Base-by-base conservation (phyloP, 306 rosid genomes). In the Purshia tridentata region DNA sequence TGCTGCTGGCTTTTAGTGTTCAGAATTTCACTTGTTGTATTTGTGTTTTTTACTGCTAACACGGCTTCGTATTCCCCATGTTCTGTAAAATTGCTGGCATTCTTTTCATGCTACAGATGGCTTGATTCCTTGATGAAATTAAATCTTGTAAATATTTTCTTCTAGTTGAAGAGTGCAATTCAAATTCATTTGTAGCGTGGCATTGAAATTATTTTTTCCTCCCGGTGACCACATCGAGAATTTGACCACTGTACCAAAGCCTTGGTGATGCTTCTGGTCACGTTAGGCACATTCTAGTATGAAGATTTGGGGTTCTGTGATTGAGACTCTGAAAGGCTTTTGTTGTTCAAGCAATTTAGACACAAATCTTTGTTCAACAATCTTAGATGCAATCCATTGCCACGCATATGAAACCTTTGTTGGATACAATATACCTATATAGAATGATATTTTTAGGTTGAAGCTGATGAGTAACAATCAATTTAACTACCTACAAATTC, bases 131-230 rank as follows among this genome's bases (percentile, higher is more conserved):
- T 18, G 73, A 19, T 46, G 54, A 72, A 55, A 65, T 74, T 65
- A 67, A 41, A 64, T 70, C 67, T 5, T 83, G 86, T 83, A 83
- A 83, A 72, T 82, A 83, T 69, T 51, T 61, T 37, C 62, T 8
- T 52, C 56, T 19, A 16, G 35, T 58, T 22, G 51, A 50, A 40
- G 72, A 63, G 64, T 81, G 85, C 66, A 56, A 78, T 73, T 73
- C 69, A 61, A n/a, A 72, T 77, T 77, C 54, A 20, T 73, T 60
- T 71, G 73, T 59, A 73, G 44, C 19, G 13, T 23, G 16, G 53
- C 67, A 6, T 57, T 9, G 41, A 19, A 11, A 49, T 19, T 39
- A 15, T 40, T 62, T 42, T 4, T 5, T 45, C 10, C 11, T 10
- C 9, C 1, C 6, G 35, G 35, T 29, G 35, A 29, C 35, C 35